A percentile compares a stretch with the other conserved stretches of the same genome.
These are phyloP conservation scores for Populus simonii DNA, from an alignment of 345 rosid species.

Conservation along the genomic window DNA sequence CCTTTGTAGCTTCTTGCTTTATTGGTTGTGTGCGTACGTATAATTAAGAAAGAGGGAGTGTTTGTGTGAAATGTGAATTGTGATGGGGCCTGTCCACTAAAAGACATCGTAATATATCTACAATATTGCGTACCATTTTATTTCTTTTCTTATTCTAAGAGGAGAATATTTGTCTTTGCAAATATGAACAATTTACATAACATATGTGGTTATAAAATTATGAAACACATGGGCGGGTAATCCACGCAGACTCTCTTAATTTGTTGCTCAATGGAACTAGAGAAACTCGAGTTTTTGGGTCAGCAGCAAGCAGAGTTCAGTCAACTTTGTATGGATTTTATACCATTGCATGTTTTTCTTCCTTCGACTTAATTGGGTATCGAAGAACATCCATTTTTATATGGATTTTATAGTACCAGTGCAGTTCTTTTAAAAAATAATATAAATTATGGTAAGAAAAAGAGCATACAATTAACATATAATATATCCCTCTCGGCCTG, in stretches of 20 bases:
- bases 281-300: constrained; percentile 1
- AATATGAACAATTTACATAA: background rate
- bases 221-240: background rate
- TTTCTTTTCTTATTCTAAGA: background rate
- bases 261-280: background rate
- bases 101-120: background rate
- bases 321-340: background rate
- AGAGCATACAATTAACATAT: background rate
- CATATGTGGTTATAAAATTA: background rate
- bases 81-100: background rate
- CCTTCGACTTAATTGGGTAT: background rate
- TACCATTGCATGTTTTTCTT: background rate
- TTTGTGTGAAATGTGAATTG: background rate
- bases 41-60: background rate
- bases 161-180: constrained; percentile 15
- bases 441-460: background rate
- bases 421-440: background rate
- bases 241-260: background rate
- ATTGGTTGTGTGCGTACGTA: background rate
- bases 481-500: too few species aligned
- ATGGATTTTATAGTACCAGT: too few species aligned
- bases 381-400: background rate
- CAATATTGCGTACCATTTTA: too few species aligned
- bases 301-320: background rate
- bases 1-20: constrained; percentile 32